Percentiles rank a stretch among this genome's conserved stretches.
phyloP scores from a whole-genome alignment of 148 eudicot genomes.

The Persicaria maculosa region DNA sequence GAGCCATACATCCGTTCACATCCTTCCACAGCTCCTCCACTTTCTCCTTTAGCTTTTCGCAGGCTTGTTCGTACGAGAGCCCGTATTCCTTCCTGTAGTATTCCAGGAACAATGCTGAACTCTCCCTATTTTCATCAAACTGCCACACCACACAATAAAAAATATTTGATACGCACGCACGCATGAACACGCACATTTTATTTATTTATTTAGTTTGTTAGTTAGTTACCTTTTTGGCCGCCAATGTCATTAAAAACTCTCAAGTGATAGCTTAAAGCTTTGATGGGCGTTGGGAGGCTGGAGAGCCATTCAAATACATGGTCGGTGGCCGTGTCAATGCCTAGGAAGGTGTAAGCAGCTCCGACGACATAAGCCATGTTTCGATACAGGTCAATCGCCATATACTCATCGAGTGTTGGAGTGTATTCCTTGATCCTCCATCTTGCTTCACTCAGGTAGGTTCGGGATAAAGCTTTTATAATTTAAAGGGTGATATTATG shows the following conservation, averaged over 20 bases:
- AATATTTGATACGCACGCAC: too few species aligned
- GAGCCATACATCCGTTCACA: slow-evolving; percentile 14
- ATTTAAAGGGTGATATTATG: too few species aligned
- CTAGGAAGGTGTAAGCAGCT: slow-evolving; percentile 6
- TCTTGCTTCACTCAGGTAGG: slow-evolving; percentile 20
- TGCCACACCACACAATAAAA: not conserved
- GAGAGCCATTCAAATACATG: slow-evolving; percentile 20
- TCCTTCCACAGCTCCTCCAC: slow-evolving; percentile 18
- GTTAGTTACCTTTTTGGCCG: slow-evolving; percentile 12
- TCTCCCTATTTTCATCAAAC: slow-evolving; percentile 19
- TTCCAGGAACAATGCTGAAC: slow-evolving; percentile 12
- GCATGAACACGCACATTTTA: too few species aligned
- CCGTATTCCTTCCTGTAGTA: slow-evolving; percentile 18
- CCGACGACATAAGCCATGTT: slow-evolving; percentile 13
- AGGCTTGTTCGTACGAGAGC: slow-evolving; percentile 4
- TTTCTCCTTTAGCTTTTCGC: not conserved
- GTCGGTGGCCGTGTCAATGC: slow-evolving; percentile 17
- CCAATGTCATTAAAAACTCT: slow-evolving; percentile 26
- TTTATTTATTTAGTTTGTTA: not conserved
- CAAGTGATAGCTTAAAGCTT: slow-evolving; percentile 4
- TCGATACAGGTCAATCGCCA: not conserved
- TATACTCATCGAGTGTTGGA: slow-evolving; percentile 18
- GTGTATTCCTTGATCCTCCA: slow-evolving; percentile 15
- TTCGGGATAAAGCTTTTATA: slow-evolving; percentile 13
- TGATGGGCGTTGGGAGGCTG: slow-evolving; percentile 5